Evolutionary conservation across 1,139 yeast species (phyloP).

Genomic region (Geotrichum klebahnii): DNA sequence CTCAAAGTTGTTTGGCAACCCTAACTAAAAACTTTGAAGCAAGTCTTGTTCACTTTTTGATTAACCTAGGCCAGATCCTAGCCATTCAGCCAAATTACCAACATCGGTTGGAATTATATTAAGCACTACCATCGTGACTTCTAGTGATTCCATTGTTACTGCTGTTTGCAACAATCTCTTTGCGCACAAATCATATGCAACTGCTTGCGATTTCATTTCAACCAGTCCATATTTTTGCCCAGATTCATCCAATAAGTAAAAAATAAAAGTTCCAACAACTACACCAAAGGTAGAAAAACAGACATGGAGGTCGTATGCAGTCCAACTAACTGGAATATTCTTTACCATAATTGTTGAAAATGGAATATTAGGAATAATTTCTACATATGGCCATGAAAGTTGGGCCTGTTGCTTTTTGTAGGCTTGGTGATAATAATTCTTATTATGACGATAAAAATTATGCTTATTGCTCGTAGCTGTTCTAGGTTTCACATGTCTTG

Average conservation of each 20-base stretch:
- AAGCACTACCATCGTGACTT: not conserved
- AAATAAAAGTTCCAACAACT: conserved; percentile 18
- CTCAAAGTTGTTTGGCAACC: no score
- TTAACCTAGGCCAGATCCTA: no score
- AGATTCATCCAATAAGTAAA: conserved; percentile 1
- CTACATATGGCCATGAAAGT: not conserved
- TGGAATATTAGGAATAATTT: conserved; percentile 6
- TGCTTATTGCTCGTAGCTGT: not conserved
- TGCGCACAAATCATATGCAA: conserved; percentile 13
- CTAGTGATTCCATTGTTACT: not conserved
- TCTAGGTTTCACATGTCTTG: conserved; percentile 14
- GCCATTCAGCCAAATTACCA: conserved; percentile 14
- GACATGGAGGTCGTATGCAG: conserved; percentile 7
- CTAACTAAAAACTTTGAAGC: no score
- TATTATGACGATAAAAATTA: not conserved
- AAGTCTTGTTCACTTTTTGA: no score
- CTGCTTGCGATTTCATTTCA: conserved; percentile 9
- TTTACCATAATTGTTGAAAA: conserved; percentile 13
- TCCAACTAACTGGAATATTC: conserved; percentile 10
- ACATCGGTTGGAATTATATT: conserved; percentile 16
- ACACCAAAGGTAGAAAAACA: conserved; percentile 12
- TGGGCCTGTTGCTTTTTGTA: not conserved
- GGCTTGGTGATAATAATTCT: not conserved
- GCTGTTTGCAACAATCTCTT: conserved; percentile 7
- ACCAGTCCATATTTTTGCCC: conserved; percentile 14